Evolutionary conservation across 345 rosid genomes (phyloP), one percentile per base, ranked within the genome.

Genomic region (Melaleuca quinquenervia): DNA sequence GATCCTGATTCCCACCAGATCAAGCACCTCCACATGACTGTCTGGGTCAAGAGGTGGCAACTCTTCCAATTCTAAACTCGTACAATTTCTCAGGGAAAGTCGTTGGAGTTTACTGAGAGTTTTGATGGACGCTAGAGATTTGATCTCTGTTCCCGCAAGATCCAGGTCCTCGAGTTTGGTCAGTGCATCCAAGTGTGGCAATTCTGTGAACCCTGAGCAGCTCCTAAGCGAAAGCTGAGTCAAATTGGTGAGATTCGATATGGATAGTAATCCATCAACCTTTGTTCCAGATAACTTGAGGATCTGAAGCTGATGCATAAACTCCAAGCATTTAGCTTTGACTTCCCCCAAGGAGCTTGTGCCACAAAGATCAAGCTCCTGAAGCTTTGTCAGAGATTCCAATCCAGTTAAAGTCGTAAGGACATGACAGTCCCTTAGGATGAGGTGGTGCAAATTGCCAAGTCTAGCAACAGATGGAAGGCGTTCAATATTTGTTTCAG

Each of bases 1-100:
- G 11, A 90, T 85, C 44, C 70, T 32, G 54, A 88, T 86, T 27
- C 88, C 88, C 74, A 87, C 88, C 20, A 91, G 24, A 89, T 90
- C 88, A 56, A 91, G 90, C 74, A 86, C 84, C 85, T 90, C 85
- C 32, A 90, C 55, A 44, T 45, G 22, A 64, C 44, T 36, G 48
- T 88, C 84, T 29, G 85, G 86, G 11, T 70, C 36, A 55, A 89
- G 84, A 32, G 84, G 21, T 45, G 86, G 87, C 84, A 89, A 50
- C 52, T 16, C 45, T 52, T 83, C 26, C 14, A 89, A 76, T 21
- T 62, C 75, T 62, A 62, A 29, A 62, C 75, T 83, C 1, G 49
- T 82, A 86, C 91, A 88, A 36, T 83, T 84, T 12, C 84, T 53
- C 50, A 91, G 84, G 5, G 84, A 60, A 49, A 91, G 90, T 74